Evolutionary conservation across 2,329 filamentous ascomycete species (phyloP).

Genomic region (Macrophomina phaseolina): DNA sequence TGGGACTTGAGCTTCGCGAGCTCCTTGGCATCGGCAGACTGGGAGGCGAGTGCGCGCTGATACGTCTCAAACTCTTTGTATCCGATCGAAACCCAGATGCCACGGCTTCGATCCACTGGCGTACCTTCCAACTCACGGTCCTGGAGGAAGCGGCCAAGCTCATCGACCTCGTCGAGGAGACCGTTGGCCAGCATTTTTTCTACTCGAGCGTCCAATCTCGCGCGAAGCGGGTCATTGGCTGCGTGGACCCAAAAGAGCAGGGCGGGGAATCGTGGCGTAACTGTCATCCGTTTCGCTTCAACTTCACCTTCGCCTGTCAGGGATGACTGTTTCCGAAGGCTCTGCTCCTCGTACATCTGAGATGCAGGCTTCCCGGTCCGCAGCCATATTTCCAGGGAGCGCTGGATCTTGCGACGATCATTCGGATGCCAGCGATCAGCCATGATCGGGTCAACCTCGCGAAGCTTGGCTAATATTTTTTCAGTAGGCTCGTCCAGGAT

Average conservation of each 20-base stretch:
- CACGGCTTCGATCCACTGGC: conserved; percentile 72
- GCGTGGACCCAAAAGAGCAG: conserved; percentile 89
- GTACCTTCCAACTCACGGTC: conserved; percentile 55
- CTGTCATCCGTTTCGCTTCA: not conserved
- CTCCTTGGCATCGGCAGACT: conserved; percentile 43
- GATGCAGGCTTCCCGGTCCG: conserved; percentile 82
- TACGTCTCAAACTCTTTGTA: conserved; percentile 89
- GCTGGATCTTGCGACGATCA: conserved; percentile 84
- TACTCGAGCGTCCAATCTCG: conserved; percentile 76
- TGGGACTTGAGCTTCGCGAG: conserved; percentile 62
- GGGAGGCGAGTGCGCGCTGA: conserved; percentile 47
- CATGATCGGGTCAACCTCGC: conserved; percentile 85
- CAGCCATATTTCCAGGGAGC: conserved; percentile 89
- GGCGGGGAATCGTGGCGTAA: conserved; percentile 56
- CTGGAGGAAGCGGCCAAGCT: conserved; percentile 57
- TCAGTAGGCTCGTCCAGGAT: conserved; percentile 76
- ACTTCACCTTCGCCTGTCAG: not conserved
- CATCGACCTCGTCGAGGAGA: conserved; percentile 66
- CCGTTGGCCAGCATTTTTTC: conserved; percentile 80
- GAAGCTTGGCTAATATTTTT: conserved; percentile 72
- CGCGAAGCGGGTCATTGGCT: conserved; percentile 68
- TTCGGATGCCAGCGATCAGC: conserved; percentile 93
- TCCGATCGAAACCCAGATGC: conserved; percentile 96
- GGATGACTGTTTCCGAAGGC: conserved; percentile 40
- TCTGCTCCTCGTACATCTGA: conserved; percentile 83